Evolutionary conservation across 2,329 filamentous ascomycete genomes (phyloP), one percentile per base, ranked within the genome.

Genomic region (Nemania abortiva): DNA sequence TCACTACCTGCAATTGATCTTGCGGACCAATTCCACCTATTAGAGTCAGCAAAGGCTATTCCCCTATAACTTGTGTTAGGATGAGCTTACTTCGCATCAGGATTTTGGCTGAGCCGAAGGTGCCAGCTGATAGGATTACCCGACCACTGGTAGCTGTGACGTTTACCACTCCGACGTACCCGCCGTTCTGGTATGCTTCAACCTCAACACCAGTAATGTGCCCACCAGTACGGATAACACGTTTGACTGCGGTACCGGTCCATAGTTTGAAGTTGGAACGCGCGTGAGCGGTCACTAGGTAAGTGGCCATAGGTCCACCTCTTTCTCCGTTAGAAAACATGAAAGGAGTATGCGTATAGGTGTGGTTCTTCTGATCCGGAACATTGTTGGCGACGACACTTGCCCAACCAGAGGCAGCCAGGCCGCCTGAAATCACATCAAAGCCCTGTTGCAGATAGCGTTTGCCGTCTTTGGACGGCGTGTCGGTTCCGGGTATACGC

Each of bases 101-200:
- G 56, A 94, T 82, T 79, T 91, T 91, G 15, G 90, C 84, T 1
- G 89, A 89, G n/a, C 90, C 90, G 70, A 93, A 92, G 0, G 90
- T 83, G 56, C 91, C 91, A 0, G 90, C 88, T 20, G 91, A 87
- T 37, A 93, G 81, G 72, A 93, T 87, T 53, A 93, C 90, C 60
- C 90, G 87, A 10, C 91, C 91, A 13, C 85, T 87, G 45, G 81
- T 79, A 4, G 84, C 74, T 24, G 89, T 89, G 65, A 92, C 80
- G 6, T 88, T 89, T 71, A 92, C 84, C 9, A 85, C 86, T 4
- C 90, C 89, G 29, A 82, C 83, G 71, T 86, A 85, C 9, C 90
- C 90, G 24, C 84, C 86, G 29, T 82, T 77, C 29, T 81, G 79
- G 63, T 82, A 82, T 55, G 86, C 84, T 75, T 90, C 86, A n/a